A percentile compares a stretch with the other conserved stretches of the same genome.
Evolutionary conservation across 208 protist species (phyloP).

Genomic region (Trypanosomatidae sp.): DNA sequence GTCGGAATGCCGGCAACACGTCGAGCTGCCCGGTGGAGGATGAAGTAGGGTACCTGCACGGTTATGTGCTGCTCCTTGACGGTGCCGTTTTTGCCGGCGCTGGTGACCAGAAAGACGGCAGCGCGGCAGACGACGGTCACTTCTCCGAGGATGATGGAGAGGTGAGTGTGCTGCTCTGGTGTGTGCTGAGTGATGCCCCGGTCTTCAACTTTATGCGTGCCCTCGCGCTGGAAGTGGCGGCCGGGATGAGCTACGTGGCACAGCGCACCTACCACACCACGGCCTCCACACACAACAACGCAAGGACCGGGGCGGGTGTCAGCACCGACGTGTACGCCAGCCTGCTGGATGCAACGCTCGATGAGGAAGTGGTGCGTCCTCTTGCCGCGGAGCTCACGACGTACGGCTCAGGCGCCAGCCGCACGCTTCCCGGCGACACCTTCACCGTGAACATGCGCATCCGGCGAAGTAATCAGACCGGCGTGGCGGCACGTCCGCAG

Average conservation of each 20-base stretch:
- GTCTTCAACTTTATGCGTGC: slow-evolving; percentile 57
- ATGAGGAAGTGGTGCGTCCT: slow-evolving; percentile 29
- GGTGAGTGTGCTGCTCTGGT: slow-evolving; percentile 36
- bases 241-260: slow-evolving; percentile 27
- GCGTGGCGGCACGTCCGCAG: slow-evolving; percentile 8
- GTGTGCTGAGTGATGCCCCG: slow-evolving; percentile 42
- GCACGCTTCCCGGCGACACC: slow-evolving; percentile 25
- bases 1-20: too few relatives aligned
- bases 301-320: too few relatives aligned
- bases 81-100: slow-evolving; percentile 17
- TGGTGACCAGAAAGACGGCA: not conserved
- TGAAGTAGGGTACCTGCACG: slow-evolving; percentile 43
- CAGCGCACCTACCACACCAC: slow-evolving; percentile 18
- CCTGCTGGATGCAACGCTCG: slow-evolving; percentile 9
- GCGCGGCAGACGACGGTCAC: too few relatives aligned
- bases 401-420: slow-evolving; percentile 14
- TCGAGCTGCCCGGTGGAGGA: not conserved
- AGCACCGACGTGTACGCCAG: slow-evolving; percentile 3
- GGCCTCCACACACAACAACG: too few relatives aligned
- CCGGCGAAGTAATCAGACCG: not conserved
- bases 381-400: slow-evolving; percentile 22
- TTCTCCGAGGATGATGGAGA: too few relatives aligned
- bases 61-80: slow-evolving; percentile 41
- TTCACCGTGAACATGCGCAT: slow-evolving; percentile 23
- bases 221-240: slow-evolving; percentile 38